phyloP scores from a whole-genome alignment of 371 early-diverging fungal species.

The Batkoa obscura region DNA sequence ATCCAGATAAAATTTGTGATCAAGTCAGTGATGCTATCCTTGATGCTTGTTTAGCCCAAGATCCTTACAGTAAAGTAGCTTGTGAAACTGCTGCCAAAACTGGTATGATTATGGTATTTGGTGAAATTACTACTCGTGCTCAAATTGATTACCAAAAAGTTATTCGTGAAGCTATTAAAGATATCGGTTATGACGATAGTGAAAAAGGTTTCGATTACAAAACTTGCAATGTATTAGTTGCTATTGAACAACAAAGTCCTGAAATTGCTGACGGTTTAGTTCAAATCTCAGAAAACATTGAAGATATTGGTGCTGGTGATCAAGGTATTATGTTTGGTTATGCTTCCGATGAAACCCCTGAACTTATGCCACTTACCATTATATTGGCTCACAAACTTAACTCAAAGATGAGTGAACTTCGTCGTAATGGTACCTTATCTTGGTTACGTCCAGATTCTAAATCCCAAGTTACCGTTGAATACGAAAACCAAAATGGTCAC shows the following conservation, averaged over 20 bases:
- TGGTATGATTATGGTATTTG: slow-evolving; percentile 98
- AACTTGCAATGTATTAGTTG: slow-evolving; percentile 96
- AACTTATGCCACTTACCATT: slow-evolving; percentile 96
- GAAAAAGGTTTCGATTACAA: slow-evolving; percentile 98
- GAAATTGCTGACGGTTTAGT: slow-evolving; percentile 95
- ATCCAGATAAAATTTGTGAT: slow-evolving; percentile 99
- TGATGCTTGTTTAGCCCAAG: slow-evolving; percentile 92
- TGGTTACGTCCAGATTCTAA: slow-evolving; percentile 99
- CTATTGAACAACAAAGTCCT: slow-evolving; percentile 97
- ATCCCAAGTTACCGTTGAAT: slow-evolving; percentile 99
- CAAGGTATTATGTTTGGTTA: slow-evolving; percentile 96
- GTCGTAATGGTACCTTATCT: slow-evolving; percentile 70
- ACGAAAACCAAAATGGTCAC: slow-evolving; percentile 84
- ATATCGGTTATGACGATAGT: slow-evolving; percentile 96
- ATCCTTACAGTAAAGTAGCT: slow-evolving; percentile 96
- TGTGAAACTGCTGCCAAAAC: slow-evolving; percentile 99
- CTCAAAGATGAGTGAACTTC: slow-evolving; percentile 82
- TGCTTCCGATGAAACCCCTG: slow-evolving; percentile 98
- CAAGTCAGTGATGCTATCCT: slow-evolving; percentile 97
- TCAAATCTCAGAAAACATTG: slow-evolving; percentile 71
- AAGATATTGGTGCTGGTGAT: slow-evolving; percentile 98
- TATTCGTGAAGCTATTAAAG: slow-evolving; percentile 90
- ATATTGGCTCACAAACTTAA: slow-evolving; percentile 94
- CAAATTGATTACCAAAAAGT: slow-evolving; percentile 94
- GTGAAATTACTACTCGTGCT: slow-evolving; percentile 98